A percentile compares a stretch with the other conserved stretches of the same genome.
Conservation (phyloP, 192 early-diverging fungal species). For the Podila epigama region DNA sequence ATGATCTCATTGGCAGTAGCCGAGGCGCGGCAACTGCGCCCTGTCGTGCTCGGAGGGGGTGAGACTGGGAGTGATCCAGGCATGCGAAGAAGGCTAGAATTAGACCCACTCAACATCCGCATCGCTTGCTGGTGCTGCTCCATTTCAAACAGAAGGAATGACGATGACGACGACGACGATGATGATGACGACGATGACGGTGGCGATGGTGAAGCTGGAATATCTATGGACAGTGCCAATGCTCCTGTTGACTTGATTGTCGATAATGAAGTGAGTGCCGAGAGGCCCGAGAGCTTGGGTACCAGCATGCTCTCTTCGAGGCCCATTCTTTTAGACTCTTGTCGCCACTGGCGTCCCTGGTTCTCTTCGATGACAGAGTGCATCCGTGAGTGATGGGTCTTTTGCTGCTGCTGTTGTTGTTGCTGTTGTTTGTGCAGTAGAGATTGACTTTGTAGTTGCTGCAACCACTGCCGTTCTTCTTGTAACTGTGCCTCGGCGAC, state of each 20-base stretch:
- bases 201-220: too few relatives aligned
- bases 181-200: neutral
- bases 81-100: conserved; percentile 10
- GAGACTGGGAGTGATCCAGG: conserved; percentile 18
- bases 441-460: neutral
- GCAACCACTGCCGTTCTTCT: neutral
- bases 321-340: conserved; percentile 26
- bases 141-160: neutral
- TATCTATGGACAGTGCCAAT: too few relatives aligned
- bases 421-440: neutral
- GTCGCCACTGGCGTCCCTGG: conserved; percentile 2
- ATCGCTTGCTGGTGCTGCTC: too few relatives aligned
- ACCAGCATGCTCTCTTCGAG: conserved; percentile 15
- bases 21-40: neutral
- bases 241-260: too few relatives aligned
- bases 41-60: too few relatives aligned
- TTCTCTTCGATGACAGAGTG: too few relatives aligned
- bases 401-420: neutral
- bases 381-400: too few relatives aligned
- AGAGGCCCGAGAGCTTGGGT: conserved; percentile 20
- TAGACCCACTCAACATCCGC: too few relatives aligned
- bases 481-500: conserved; percentile 1
- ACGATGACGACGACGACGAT: neutral
- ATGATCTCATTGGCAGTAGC: conserved; percentile 2
- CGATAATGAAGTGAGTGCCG: conserved; percentile 17